Evolutionary conservation across 2,329 filamentous ascomycete genomes (phyloP).

Genomic region (Aureobasidium sp.): DNA sequence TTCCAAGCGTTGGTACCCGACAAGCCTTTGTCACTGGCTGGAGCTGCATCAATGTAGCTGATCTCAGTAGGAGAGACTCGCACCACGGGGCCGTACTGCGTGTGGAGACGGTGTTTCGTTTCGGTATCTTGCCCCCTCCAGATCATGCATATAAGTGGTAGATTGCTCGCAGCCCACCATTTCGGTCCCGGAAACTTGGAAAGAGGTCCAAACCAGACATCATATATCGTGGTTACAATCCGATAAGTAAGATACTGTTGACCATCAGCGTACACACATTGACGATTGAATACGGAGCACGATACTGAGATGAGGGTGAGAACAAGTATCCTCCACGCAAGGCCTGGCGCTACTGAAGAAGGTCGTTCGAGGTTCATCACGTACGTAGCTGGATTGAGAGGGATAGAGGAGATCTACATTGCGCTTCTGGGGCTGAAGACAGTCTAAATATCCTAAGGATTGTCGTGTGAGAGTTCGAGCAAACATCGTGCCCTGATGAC

Average conservation of each 20-base stretch:
- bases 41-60: constrained; percentile 33
- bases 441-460: constrained; percentile 7
- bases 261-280: not conserved
- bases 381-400: not conserved
- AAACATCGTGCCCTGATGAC: not conserved
- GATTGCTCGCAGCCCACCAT: constrained; percentile 26
- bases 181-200: constrained; percentile 38
- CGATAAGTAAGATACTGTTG: constrained; percentile 2
- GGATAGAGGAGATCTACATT: not conserved
- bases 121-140: constrained; percentile 17
- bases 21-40: constrained; percentile 17
- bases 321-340: not conserved
- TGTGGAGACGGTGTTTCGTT: constrained; percentile 28
- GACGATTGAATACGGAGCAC: not conserved
- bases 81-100: constrained; percentile 40
- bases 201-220: constrained; percentile 39
- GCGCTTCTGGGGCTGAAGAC: not conserved
- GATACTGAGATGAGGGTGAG: not conserved
- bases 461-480: not conserved
- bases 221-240: constrained; percentile 26
- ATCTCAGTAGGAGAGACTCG: constrained; percentile 44
- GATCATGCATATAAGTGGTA: constrained; percentile 23
- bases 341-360: not conserved
- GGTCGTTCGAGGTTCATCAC: not conserved
- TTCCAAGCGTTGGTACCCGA: constrained; percentile 31